Percentiles rank a stretch among this genome's conserved stretches.
Evolutionary conservation across 2,329 filamentous ascomycete species (phyloP).

Genomic region (Hypoxylon sp.): DNA sequence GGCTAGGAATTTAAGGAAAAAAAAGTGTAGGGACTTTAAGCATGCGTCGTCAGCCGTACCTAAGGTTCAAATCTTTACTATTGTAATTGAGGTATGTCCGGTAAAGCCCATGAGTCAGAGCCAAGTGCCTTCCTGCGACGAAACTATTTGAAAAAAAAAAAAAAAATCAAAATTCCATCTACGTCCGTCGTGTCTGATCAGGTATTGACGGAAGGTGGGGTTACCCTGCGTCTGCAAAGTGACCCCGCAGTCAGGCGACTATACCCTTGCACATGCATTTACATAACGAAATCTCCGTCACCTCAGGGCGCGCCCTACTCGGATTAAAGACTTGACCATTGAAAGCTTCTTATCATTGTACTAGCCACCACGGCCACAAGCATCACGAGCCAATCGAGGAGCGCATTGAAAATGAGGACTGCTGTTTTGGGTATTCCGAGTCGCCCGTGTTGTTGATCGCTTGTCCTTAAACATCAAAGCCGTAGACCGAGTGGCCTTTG

Average conservation of each 20-base stretch:
- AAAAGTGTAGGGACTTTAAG: background rate
- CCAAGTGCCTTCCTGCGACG: slow-evolving; percentile 4
- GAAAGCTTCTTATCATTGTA: background rate
- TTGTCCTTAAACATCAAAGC: slow-evolving; percentile 2
- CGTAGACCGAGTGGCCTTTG: background rate
- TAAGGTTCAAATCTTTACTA: background rate
- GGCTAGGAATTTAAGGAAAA: background rate
- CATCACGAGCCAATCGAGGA: background rate
- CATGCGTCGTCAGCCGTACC: background rate
- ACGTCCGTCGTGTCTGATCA: slow-evolving; percentile 10
- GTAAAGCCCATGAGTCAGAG: slow-evolving; percentile 30
- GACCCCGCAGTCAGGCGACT: slow-evolving; percentile 37
- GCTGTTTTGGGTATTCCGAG: slow-evolving; percentile 1
- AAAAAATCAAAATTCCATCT: slow-evolving; percentile 35
- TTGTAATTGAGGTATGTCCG: too few relatives aligned
- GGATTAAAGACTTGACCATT: background rate
- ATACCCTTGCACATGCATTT: slow-evolving; percentile 21
- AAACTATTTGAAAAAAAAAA: slow-evolving; percentile 11
- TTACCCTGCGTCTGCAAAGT: slow-evolving; percentile 25
- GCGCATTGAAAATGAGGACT: background rate
- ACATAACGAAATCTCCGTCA: slow-evolving; percentile 3
- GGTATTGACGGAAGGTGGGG: slow-evolving; percentile 27
- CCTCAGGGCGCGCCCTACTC: background rate
- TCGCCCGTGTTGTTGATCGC: background rate
- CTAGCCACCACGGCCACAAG: background rate